phyloP scores from a whole-genome alignment of 2,329 filamentous ascomycete genomes.

The Aspergillus persii region DNA sequence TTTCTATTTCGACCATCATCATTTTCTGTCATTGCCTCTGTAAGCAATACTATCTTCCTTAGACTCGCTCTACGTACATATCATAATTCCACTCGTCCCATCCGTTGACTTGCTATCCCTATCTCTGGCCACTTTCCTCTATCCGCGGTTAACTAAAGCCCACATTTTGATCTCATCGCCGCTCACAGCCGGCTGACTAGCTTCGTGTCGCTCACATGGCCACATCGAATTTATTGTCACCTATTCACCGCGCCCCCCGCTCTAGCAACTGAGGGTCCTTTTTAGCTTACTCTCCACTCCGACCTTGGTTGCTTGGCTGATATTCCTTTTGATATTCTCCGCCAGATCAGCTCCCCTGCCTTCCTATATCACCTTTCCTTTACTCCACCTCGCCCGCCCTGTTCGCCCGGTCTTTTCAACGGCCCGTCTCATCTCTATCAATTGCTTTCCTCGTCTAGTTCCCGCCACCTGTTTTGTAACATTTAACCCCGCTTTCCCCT shows the following conservation, averaged over 20 bases:
- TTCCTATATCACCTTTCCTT: background rate
- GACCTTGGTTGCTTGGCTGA: constrained; percentile 5
- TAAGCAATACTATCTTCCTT: background rate
- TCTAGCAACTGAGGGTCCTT: constrained; percentile 10
- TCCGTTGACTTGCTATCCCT: background rate
- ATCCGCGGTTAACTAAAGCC: constrained; percentile 20
- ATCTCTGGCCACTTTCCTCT: background rate
- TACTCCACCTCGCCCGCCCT: background rate
- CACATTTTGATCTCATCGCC: constrained; percentile 25
- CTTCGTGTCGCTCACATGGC: constrained; percentile 29
- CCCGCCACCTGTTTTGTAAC: constrained; percentile 1
- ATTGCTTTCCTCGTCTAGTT: background rate
- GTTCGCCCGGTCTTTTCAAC: background rate
- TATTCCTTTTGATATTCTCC: background rate
- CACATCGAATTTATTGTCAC: constrained; percentile 21
- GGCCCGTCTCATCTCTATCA: background rate
- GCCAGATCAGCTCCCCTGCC: background rate
- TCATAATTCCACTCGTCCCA: background rate
- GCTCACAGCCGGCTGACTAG: constrained; percentile 13
- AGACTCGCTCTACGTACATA: background rate
- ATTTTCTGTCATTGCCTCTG: background rate
- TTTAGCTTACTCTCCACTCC: constrained; percentile 8
- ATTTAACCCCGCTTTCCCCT: constrained; percentile 6
- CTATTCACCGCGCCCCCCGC: constrained; percentile 4
- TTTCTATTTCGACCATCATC: background rate